These are phyloP conservation scores for Neurospora africana DNA, from an alignment of 495 filamentous ascomycete species.

Conservation along the genomic window DNA sequence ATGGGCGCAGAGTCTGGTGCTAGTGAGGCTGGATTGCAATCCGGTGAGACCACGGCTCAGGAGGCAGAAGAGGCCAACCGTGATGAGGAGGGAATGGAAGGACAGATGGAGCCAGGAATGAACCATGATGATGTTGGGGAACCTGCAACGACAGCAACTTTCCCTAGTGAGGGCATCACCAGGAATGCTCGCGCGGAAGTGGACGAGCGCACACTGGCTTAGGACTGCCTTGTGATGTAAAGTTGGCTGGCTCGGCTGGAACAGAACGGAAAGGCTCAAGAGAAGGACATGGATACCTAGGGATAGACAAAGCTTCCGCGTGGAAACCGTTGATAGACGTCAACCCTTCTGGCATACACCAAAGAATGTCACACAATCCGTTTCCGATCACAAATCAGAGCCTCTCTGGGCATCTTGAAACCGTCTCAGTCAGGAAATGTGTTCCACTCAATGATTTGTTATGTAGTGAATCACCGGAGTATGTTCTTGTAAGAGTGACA, in stretches of 20 bases:
- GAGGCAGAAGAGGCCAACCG: conserved; percentile 15
- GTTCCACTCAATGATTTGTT: neutral
- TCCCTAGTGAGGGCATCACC: neutral
- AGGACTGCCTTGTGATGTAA: neutral
- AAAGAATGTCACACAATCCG: neutral
- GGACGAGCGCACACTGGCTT: neutral
- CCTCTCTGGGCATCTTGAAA: neutral
- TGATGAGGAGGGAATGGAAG: conserved; percentile 30
- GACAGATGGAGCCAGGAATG: conserved; percentile 28
- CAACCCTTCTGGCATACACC: neutral
- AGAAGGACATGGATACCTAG: neutral
- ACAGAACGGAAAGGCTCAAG: neutral
- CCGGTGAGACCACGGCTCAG: neutral
- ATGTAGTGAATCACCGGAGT: neutral
- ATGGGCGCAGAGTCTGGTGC: conserved; percentile 21
- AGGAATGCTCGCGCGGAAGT: neutral
- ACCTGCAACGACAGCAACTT: neutral
- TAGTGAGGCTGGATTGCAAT: conserved; percentile 12
- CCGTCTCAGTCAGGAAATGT: neutral
- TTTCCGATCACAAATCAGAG: neutral
- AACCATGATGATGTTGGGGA: neutral
- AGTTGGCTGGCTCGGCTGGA: neutral
- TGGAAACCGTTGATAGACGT: neutral
- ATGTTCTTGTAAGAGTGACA: neutral
- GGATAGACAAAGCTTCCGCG: neutral